Base-by-base conservation (phyloP, 1,139 yeast genomes). In the Spencermartinsiella ligniputridi region DNA sequence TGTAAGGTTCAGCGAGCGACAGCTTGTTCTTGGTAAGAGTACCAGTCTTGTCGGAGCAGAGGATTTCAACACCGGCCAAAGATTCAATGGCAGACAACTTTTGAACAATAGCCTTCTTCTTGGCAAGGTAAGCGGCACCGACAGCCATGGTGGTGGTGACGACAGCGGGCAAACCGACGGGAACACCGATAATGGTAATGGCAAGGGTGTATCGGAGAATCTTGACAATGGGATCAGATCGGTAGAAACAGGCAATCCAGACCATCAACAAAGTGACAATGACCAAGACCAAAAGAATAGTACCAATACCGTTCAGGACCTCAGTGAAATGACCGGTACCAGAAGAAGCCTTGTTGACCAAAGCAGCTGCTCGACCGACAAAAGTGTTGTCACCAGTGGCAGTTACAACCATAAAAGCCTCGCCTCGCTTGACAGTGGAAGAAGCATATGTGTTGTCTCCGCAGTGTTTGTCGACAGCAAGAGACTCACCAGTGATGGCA, bases 81-180 rank as follows among this genome's bases (percentile, higher is more conserved):
- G 97, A 89, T 78, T 90, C 97, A 74, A 90, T 90, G 59, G 97
- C 97, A 71, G 96, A 87, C 67, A 90, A 81, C 74, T 90, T 90
- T 77, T 90, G 97, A 62, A 90, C 97, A 79, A 90, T 90, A 63
- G 97, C 97, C 77, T 89, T 89, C 75, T 89, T 89, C 81, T 89
- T 89, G 66, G 97, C 97, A 68, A 90, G 80, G 87, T 89, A 89
- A 68, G 97, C 97, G 70, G 97, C 97, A 81, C 97, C 97, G 72
- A 90, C 97, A 72, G 97, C 97, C 95, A 90, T 88, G 71, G 97
- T 90, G 65, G 97, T 90, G 78, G 97, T 90, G 63, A 90, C 96
- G 68, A 90, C 97, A 71, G 96, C 97, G 72, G 97, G 97, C 69
- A 90, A 82, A 85, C 97, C 97, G 64, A 90, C 98, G 73, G 98